Conservation (phyloP, 805 yeast genomes). For the Wickerhamomyces rabaulensis region DNA sequence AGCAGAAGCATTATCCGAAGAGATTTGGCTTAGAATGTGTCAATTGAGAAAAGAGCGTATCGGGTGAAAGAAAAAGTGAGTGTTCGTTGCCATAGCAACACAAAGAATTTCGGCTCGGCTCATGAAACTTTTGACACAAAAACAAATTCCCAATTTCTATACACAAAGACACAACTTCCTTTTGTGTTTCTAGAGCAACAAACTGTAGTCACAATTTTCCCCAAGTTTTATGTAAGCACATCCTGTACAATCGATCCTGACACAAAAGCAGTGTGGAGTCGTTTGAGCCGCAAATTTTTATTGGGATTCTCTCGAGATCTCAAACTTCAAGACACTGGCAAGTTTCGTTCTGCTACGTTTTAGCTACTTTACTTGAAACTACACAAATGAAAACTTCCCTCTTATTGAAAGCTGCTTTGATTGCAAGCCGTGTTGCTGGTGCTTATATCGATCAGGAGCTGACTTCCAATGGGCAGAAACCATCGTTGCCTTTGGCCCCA, state of each 20-base stretch:
- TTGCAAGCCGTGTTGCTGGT: not conserved
- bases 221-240: no score
- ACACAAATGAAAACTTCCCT: not conserved
- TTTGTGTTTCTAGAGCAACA: not conserved
- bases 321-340: no score
- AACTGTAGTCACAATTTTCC: not conserved
- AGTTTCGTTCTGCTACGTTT: not conserved
- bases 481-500: not conserved
- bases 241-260: no score
- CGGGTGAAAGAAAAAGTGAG: not conserved
- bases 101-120: not conserved
- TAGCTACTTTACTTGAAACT: not conserved
- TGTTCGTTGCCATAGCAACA: not conserved
- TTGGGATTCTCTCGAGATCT: not conserved
- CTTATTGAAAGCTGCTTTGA: not conserved
- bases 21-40: slow-evolving; percentile 38
- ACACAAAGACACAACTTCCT: not conserved
- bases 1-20: slow-evolving; percentile 62
- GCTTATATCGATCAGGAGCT: not conserved
- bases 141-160: not conserved
- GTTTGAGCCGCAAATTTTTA: not conserved
- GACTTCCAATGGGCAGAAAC: not conserved
- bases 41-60: slow-evolving; percentile 9
- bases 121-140: not conserved
- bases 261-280: not conserved